Conservation (phyloP, 192 early-diverging fungal genomes). For the Coemansia sp. region DNA sequence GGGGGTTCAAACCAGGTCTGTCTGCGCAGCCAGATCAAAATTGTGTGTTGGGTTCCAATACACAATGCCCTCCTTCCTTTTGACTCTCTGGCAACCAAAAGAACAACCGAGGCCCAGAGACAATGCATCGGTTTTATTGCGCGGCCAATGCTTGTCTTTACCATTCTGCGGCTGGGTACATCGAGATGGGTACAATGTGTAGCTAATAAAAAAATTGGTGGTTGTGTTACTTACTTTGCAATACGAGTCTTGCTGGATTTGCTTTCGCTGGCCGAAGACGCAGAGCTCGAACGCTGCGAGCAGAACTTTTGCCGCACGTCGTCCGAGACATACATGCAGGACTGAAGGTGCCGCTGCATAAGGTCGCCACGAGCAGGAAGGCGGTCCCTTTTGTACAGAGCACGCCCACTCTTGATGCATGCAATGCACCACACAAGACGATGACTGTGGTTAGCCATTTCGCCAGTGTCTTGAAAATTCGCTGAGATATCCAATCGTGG, state of each 20-base stretch:
- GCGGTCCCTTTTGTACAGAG: slow-evolving; percentile 43
- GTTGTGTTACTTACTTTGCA: slow-evolving; percentile 35
- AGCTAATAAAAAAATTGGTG: not conserved
- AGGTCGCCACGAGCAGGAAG: slow-evolving; percentile 53
- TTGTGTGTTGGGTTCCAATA: not conserved
- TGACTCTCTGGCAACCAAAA: not conserved
- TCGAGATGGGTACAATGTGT: not conserved
- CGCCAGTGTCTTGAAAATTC: slow-evolving; percentile 55
- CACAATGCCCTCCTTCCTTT: not conserved
- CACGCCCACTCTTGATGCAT: slow-evolving; percentile 51
- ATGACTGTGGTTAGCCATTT: slow-evolving; percentile 57
- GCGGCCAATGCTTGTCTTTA: not conserved
- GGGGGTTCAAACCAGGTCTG: not conserved
- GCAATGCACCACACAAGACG: slow-evolving; percentile 54
- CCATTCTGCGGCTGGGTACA: not conserved
- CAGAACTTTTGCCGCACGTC: slow-evolving; percentile 42
- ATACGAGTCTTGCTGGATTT: slow-evolving; percentile 31
- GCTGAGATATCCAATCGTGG: slow-evolving; percentile 52
- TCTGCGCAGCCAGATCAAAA: not conserved
- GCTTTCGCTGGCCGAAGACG: slow-evolving; percentile 44
- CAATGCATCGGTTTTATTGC: not conserved
- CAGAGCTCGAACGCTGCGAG: slow-evolving; percentile 40
- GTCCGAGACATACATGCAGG: slow-evolving; percentile 41
- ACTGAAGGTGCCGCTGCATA: slow-evolving; percentile 50
- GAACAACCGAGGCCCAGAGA: not conserved